phyloP scores from a whole-genome alignment of 257 asterid genomes.

The Ophiorrhiza pumila region DNA sequence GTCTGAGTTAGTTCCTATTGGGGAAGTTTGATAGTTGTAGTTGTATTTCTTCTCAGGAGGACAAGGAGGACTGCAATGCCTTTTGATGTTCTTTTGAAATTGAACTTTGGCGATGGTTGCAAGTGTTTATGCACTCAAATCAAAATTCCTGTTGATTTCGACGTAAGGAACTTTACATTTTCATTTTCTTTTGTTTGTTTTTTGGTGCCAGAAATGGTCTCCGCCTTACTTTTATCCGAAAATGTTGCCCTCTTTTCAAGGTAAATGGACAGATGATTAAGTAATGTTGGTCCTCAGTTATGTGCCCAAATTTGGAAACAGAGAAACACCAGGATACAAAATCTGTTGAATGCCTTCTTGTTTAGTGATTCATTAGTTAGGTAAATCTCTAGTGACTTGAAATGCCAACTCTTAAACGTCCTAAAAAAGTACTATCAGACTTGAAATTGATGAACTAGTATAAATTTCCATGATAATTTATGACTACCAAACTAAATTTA shows the following conservation, averaged over 20 bases:
- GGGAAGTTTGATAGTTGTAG: neutral
- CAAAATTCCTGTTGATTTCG: conserved; percentile 73
- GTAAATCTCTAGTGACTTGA: neutral
- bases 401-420: neutral
- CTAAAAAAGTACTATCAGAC: too few species aligned
- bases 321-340: neutral
- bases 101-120: conserved; percentile 81
- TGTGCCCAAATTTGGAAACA: neutral
- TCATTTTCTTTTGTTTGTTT: too few species aligned
- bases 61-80: conserved; percentile 50
- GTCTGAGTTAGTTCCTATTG: neutral
- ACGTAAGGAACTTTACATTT: conserved; percentile 40
- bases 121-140: conserved; percentile 52
- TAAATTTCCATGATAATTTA: neutral
- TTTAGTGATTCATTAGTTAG: neutral
- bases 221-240: neutral
- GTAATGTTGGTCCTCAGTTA: neutral
- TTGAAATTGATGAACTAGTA: neutral
- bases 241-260: neutral
- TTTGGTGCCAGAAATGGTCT: neutral
- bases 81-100: conserved; percentile 52
- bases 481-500: neutral
- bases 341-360: neutral
- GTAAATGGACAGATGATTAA: neutral
- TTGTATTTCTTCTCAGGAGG: conserved; percentile 55